Percentiles rank a stretch among this genome's conserved stretches.
These are phyloP conservation scores for Aspergillus sp. DNA, from an alignment of 2,329 filamentous ascomycete species.

Conservation along the genomic window DNA sequence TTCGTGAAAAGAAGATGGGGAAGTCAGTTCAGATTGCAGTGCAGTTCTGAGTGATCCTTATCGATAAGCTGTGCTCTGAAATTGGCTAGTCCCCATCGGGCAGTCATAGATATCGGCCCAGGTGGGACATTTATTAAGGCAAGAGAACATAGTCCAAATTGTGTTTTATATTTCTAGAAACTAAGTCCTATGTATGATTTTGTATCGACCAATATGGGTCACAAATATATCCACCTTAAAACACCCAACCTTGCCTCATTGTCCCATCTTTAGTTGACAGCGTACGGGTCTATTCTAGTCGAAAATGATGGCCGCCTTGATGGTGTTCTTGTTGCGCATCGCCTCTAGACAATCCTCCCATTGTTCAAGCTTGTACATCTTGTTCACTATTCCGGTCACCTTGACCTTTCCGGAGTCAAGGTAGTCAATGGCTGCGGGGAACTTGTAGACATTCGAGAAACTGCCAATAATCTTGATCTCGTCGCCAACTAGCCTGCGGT, in stretches of 20 bases:
- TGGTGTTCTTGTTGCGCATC: conserved; percentile 70
- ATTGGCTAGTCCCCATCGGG: too few relatives aligned
- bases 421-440: conserved; percentile 60
- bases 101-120: too few relatives aligned
- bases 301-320: conserved; percentile 73
- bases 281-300: conserved; percentile 47
- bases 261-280: not conserved
- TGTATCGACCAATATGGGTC: too few relatives aligned
- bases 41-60: too few relatives aligned
- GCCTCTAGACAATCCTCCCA: conserved; percentile 69
- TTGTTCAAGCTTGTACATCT: conserved; percentile 70
- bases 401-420: conserved; percentile 46
- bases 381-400: conserved; percentile 69
- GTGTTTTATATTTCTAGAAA: not conserved
- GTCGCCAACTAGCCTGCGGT: conserved; percentile 40
- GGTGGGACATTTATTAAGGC: too few relatives aligned
- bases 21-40: too few relatives aligned
- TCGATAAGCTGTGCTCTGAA: too few relatives aligned
- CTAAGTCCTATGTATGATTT: not conserved
- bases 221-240: not conserved
- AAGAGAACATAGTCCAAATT: not conserved
- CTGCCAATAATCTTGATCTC: conserved; percentile 73
- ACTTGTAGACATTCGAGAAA: conserved; percentile 73
- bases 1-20: too few relatives aligned
- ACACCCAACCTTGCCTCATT: not conserved